phyloP scores from a whole-genome alignment of 2,329 filamentous ascomycete genomes.

The Fusarium sambucinum region DNA sequence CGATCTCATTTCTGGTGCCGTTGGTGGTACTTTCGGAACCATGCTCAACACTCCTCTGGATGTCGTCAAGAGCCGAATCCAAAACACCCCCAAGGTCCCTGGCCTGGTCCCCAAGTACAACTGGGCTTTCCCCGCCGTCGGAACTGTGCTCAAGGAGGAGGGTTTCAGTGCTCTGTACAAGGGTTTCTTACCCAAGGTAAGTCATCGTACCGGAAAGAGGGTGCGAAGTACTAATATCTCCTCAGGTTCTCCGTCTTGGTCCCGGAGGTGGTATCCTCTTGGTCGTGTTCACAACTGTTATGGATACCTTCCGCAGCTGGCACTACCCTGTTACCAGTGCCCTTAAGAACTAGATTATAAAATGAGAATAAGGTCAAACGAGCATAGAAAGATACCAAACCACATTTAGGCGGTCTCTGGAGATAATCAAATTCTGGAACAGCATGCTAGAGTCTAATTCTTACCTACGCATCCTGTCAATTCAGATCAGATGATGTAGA shows the following conservation, averaged over 20 bases:
- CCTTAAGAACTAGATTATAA: conserved; percentile 14
- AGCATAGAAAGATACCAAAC: conserved; percentile 37
- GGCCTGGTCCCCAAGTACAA: conserved; percentile 94
- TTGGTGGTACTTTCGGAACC: conserved; percentile 91
- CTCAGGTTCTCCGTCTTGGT: conserved; percentile 61
- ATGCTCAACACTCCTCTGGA: conserved; percentile 96
- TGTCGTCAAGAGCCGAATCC: conserved; percentile 97
- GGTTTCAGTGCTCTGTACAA: conserved; percentile 95
- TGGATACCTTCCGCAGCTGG: conserved; percentile 88
- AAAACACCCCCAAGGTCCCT: conserved; percentile 88
- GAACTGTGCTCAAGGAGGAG: conserved; percentile 91
- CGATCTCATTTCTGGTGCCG: conserved; percentile 85
- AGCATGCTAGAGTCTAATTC: conserved; percentile 22
- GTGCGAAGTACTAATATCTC: conserved; percentile 7
- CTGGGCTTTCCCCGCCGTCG: conserved; percentile 93
- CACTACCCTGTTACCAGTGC: conserved; percentile 45
- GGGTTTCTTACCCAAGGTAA: conserved; percentile 97
- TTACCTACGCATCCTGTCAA: conserved; percentile 16
- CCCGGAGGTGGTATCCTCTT: conserved; percentile 76
- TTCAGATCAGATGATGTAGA: conserved; percentile 15
- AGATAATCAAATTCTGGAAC: conserved; percentile 11
- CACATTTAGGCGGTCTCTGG: conserved; percentile 28
- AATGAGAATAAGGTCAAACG: conserved; percentile 10
- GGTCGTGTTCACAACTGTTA: conserved; percentile 87
- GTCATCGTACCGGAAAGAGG: conserved; percentile 54